Conservation (phyloP, 768 basidiomycete genomes). For the Naganishia onofrii region DNA sequence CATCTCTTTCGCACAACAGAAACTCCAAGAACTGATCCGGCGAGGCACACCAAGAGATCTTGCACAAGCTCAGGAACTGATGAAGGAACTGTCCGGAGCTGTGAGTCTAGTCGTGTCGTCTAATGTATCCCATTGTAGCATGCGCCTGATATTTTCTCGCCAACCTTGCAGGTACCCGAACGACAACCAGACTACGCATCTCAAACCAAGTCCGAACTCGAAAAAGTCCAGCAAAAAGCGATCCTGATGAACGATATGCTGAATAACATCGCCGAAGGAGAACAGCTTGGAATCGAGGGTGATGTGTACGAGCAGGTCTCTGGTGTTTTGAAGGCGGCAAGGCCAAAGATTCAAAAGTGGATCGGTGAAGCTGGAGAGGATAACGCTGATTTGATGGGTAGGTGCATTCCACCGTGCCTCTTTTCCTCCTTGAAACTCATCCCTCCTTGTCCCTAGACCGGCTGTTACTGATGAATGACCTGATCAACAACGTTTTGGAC, state of each 20-base stretch:
- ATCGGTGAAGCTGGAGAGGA: slow-evolving; percentile 87
- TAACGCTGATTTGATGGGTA: slow-evolving; percentile 85
- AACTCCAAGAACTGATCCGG: slow-evolving; percentile 96
- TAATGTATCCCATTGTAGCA: not conserved
- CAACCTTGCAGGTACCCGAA: slow-evolving; percentile 66
- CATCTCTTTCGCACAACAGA: slow-evolving; percentile 53
- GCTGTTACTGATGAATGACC: slow-evolving; percentile 92
- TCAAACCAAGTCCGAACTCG: slow-evolving; percentile 83
- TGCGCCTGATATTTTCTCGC: not conserved
- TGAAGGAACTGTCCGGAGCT: slow-evolving; percentile 92
- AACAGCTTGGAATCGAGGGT: slow-evolving; percentile 71
- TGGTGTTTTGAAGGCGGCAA: slow-evolving; percentile 69
- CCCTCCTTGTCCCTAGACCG: slow-evolving; percentile 61
- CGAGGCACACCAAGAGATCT: slow-evolving; percentile 93
- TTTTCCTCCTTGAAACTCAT: slow-evolving; percentile 11
- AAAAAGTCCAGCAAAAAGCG: slow-evolving; percentile 91
- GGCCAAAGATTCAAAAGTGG: slow-evolving; percentile 97
- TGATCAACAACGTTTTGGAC: slow-evolving; percentile 85
- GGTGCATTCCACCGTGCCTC: slow-evolving; percentile 38
- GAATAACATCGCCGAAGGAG: slow-evolving; percentile 81
- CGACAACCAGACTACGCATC: slow-evolving; percentile 89
- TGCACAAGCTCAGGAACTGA: slow-evolving; percentile 90
- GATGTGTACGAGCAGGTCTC: slow-evolving; percentile 98
- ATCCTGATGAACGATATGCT: slow-evolving; percentile 95
- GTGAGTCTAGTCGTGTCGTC: slow-evolving; percentile 43